Conservation (phyloP, 805 yeast species). For the Saturnispora mendoncae region DNA sequence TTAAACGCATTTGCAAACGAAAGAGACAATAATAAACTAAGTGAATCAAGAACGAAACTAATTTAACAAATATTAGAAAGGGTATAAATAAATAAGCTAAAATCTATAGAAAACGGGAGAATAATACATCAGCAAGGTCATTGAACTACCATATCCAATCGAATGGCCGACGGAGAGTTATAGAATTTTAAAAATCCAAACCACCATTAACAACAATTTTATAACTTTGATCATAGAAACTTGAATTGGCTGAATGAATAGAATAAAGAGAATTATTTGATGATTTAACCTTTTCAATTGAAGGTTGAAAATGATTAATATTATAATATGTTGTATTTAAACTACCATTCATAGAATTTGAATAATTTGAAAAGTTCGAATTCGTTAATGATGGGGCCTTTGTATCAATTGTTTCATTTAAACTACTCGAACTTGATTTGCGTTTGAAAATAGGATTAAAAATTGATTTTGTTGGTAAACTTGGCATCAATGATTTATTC, state of each 20-base stretch:
- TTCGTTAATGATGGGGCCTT: neutral
- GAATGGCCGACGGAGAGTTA: too few relatives aligned
- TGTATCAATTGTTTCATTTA: neutral
- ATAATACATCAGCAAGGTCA: too few relatives aligned
- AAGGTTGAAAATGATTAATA: neutral
- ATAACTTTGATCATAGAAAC: neutral
- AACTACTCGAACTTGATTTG: slow-evolving; percentile 3
- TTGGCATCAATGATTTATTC: neutral
- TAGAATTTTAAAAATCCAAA: slow-evolving; percentile 1
- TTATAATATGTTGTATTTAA: too few relatives aligned
- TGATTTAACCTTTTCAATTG: neutral
- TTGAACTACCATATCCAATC: too few relatives aligned
- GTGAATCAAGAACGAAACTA: too few relatives aligned
- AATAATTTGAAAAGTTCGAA: too few relatives aligned
- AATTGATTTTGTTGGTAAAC: neutral
- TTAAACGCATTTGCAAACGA: too few relatives aligned
- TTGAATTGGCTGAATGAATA: neutral
- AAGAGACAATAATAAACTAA: too few relatives aligned
- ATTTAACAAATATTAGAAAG: too few relatives aligned
- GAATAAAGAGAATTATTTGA: slow-evolving; percentile 2
- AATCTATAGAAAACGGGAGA: too few relatives aligned
- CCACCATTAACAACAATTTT: slow-evolving; percentile 2
- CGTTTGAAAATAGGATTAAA: slow-evolving; percentile 4
- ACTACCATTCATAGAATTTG: too few relatives aligned
- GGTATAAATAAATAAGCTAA: too few relatives aligned